Evolutionary conservation across 2,329 filamentous ascomycete species (phyloP).

Genomic region (Hyphodiscus sp.): DNA sequence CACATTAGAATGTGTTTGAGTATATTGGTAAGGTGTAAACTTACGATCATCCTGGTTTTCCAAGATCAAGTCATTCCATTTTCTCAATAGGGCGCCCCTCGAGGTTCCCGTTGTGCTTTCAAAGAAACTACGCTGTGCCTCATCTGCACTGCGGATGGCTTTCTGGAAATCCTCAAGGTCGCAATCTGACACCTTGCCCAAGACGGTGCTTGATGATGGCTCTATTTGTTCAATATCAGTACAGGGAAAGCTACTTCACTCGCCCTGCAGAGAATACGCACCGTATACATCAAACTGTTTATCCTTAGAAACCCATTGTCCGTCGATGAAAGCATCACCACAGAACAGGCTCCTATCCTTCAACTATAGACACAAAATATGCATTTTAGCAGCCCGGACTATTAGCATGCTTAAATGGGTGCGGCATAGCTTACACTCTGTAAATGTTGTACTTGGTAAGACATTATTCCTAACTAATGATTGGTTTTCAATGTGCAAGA

Average conservation of each 20-base stretch:
- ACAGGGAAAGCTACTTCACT: too few species aligned
- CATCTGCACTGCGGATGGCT: constrained; percentile 71
- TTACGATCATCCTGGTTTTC: constrained; percentile 6
- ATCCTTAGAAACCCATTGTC: constrained; percentile 78
- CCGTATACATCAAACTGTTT: constrained; percentile 81
- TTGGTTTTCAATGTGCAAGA: too few species aligned
- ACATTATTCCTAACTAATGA: background rate
- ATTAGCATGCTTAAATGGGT: background rate
- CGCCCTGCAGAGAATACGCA: constrained; percentile 31
- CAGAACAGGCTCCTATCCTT: constrained; percentile 50
- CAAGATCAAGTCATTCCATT: constrained; percentile 69
- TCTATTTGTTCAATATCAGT: background rate
- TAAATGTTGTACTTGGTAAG: background rate
- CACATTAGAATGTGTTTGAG: background rate
- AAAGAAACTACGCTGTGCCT: constrained; percentile 60
- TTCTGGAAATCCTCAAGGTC: constrained; percentile 60
- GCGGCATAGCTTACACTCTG: background rate
- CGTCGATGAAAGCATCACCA: constrained; percentile 74
- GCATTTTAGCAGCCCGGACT: background rate
- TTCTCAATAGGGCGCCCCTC: constrained; percentile 63
- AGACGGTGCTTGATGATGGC: background rate
- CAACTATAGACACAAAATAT: background rate
- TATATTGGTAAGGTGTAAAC: constrained; percentile 21
- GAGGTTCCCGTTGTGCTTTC: constrained; percentile 63
- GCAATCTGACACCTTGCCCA: background rate